These are phyloP conservation scores for Paramecium pentaurelia DNA, from an alignment of 73 alveolate genomes.

Conservation along the genomic window DNA sequence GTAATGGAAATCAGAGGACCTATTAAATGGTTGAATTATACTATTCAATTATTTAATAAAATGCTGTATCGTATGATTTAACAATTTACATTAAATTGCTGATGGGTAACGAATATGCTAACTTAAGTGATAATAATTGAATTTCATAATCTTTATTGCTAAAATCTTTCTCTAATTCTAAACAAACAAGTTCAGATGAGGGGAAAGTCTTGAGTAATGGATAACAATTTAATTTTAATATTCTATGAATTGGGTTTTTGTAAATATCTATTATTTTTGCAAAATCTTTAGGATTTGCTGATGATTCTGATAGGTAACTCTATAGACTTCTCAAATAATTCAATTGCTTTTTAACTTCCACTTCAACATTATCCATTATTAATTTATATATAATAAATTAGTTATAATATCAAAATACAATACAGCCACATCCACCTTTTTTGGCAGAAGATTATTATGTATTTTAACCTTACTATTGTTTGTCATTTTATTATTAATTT, in stretches of 20 bases:
- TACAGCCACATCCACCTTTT: slow-evolving; percentile 8
- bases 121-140: neutral
- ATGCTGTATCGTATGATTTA: slow-evolving; percentile 2
- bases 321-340: neutral
- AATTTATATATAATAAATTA: neutral
- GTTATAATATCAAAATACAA: neutral
- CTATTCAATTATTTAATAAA: neutral
- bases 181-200: neutral
- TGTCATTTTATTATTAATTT: neutral
- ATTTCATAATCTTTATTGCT: slow-evolving; percentile 2
- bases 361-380: slow-evolving; percentile 13
- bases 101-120: neutral
- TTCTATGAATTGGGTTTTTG: slow-evolving; percentile 19
- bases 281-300: slow-evolving; percentile 7
- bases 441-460: neutral
- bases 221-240: neutral
- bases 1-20: neutral
- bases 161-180: slow-evolving; percentile 30
- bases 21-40: neutral
- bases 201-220: slow-evolving; percentile 31
- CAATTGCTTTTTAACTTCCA: neutral
- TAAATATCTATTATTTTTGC: neutral
- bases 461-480: neutral
- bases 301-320: neutral
- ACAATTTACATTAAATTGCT: neutral